These are phyloP conservation scores for Mortierella hygrophila DNA, from an alignment of 192 early-diverging fungal species.

Conservation along the genomic window DNA sequence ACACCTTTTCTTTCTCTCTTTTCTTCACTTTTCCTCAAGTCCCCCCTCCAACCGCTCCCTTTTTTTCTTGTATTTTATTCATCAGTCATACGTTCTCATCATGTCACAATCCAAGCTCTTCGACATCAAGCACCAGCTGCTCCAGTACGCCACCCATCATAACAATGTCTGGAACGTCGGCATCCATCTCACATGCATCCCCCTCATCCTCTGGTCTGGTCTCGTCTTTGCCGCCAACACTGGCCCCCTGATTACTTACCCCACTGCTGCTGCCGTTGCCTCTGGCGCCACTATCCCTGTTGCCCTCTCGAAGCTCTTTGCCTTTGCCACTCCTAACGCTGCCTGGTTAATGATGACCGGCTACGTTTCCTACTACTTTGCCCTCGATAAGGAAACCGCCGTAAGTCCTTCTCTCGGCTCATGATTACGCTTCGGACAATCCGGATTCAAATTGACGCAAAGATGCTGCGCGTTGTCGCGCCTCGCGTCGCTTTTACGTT, in stretches of 20 bases:
- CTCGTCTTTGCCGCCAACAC: conserved; percentile 70
- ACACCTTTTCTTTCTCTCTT: not conserved
- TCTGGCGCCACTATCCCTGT: conserved; percentile 45
- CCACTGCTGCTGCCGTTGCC: conserved; percentile 48
- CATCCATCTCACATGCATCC: conserved; percentile 93
- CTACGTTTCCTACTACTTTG: conserved; percentile 82
- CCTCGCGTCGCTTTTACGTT: not conserved
- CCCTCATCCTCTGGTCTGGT: conserved; percentile 87
- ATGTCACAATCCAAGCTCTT: conserved; percentile 68
- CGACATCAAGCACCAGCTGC: conserved; percentile 82
- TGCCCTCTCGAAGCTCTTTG: conserved; percentile 51
- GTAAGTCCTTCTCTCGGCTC: conserved; percentile 55
- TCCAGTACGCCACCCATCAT: conserved; percentile 87
- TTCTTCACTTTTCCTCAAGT: conserved; percentile 1
- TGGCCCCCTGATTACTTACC: conserved; percentile 59
- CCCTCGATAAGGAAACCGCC: conserved; percentile 77
- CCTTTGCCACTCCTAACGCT: conserved; percentile 60
- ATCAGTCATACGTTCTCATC: not conserved
- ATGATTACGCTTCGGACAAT: not conserved
- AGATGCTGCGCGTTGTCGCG: too few relatives aligned
- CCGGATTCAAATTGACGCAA: not conserved
- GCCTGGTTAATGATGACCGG: conserved; percentile 68
- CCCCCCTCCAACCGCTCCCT: not conserved
- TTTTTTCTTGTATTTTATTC: not conserved
- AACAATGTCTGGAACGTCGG: conserved; percentile 82